phyloP scores from a whole-genome alignment of 805 yeast genomes.

The Kazachstania bromeliacearum region DNA sequence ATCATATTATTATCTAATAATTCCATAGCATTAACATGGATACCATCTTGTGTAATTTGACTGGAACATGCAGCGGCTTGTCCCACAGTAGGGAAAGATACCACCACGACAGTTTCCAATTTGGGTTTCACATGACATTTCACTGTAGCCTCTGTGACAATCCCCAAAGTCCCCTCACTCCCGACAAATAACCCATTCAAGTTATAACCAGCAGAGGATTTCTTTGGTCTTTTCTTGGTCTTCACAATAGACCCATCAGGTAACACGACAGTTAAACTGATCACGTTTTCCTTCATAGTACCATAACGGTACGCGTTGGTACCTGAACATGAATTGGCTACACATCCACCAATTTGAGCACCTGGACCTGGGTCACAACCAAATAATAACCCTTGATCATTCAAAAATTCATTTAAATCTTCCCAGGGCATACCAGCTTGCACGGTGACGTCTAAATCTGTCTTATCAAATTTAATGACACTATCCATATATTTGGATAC shows the following conservation, averaged over 20 bases:
- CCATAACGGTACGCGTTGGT: slow-evolving; percentile 74
- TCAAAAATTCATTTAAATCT: slow-evolving; percentile 45
- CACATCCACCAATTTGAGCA: slow-evolving; percentile 72
- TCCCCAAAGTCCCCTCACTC: slow-evolving; percentile 71
- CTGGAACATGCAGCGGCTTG: slow-evolving; percentile 68
- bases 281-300: slow-evolving; percentile 66
- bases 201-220: slow-evolving; percentile 73
- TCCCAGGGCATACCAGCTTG: slow-evolving; percentile 81
- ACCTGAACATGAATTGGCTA: slow-evolving; percentile 71
- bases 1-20: slow-evolving; percentile 64
- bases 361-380: slow-evolving; percentile 81
- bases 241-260: slow-evolving; percentile 74
- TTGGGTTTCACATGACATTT: slow-evolving; percentile 58
- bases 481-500: slow-evolving; percentile 46
- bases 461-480: slow-evolving; percentile 45
- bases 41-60: slow-evolving; percentile 50
- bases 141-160: slow-evolving; percentile 68
- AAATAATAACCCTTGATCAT: slow-evolving; percentile 45
- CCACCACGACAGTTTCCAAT: slow-evolving; percentile 57
- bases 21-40: slow-evolving; percentile 66
- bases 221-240: slow-evolving; percentile 68
- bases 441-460: slow-evolving; percentile 62
- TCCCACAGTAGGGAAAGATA: slow-evolving; percentile 54
- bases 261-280: slow-evolving; percentile 60
- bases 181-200: slow-evolving; percentile 69